phyloP scores from a whole-genome alignment of 2,329 filamentous ascomycete species.

The Eutypa lata region DNA sequence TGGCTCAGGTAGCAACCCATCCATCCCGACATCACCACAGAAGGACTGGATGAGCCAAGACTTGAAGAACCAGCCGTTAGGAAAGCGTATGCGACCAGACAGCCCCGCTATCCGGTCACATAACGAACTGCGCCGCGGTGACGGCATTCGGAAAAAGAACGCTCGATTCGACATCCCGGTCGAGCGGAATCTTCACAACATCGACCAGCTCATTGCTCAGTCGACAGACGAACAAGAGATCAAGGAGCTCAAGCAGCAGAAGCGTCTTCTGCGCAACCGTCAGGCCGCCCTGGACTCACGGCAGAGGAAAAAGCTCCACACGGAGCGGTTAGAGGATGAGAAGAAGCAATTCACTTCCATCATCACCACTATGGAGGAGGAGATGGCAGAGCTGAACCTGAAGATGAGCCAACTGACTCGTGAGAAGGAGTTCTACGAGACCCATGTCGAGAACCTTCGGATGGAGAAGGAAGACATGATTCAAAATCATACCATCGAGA shows the following conservation, averaged over 20 bases:
- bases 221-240: constrained; percentile 89
- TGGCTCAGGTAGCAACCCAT: constrained; percentile 41
- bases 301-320: constrained; percentile 97
- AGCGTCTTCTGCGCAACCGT: constrained; percentile 88
- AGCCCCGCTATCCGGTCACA: constrained; percentile 70
- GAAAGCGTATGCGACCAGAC: constrained; percentile 62
- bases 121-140: constrained; percentile 73
- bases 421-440: constrained; percentile 71
- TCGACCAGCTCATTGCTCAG: constrained; percentile 86
- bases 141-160: constrained; percentile 98
- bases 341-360: constrained; percentile 85
- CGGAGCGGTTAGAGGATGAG: constrained; percentile 92
- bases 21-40: constrained; percentile 54
- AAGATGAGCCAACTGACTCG: constrained; percentile 68
- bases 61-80: constrained; percentile 47
- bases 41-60: constrained; percentile 56
- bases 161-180: constrained; percentile 95
- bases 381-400: constrained; percentile 64
- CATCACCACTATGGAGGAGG: constrained; percentile 76
- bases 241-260: constrained; percentile 98
- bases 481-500: constrained; percentile 83
- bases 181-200: constrained; percentile 89
- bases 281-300: constrained; percentile 96
- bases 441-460: constrained; percentile 72
- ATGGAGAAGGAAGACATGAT: constrained; percentile 92